Evolutionary conservation across 139 green algal species (phyloP), one percentile per base, ranked within the genome.

Genomic region (Chlorokybus atmophyticus): DNA sequence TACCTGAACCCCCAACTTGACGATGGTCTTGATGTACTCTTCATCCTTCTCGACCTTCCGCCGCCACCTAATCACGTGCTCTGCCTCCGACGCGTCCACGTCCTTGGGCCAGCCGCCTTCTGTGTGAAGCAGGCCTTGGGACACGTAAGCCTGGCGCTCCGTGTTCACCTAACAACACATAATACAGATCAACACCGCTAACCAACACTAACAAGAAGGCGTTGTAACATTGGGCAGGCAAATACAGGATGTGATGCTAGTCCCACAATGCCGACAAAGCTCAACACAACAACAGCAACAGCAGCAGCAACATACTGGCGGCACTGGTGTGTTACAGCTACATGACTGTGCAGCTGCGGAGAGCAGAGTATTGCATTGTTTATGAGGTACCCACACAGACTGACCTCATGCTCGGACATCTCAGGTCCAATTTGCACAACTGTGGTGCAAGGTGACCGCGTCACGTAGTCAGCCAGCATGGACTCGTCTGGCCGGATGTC

Each of bases 51-150:
- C 88, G n/a, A 93, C 60, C 38, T 70, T 66, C 38, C 60, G 59
- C 1, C 61, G 54, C 57, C 67, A 90, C 25, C 88, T 70, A 35
- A 88, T 85, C 10, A 82, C 79, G 55, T 94, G 83, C 70, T 93
- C 84, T 6, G 78, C 75, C 57, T 95, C 87, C 19, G 72, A 81
- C 54, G 70, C 81, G 67, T 96, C 87, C 8, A 96, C 72, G 29
- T 95, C 88, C 63, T 90, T 91, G 25, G 85, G 87, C 88, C 88
- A 96, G 4, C 88, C 86, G 6, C 87, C 88, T 61, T 95, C 84
- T 3, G 79, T 72, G 60, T 95, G 87, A 38, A 62, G 74, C 71
- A 95, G 86, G 19, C 73, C 81, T 32, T 83, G 81, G 54, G 73
- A 82, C 3, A 68, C 64, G 10, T 77, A 80, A 23, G 83, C 73